phyloP scores from a whole-genome alignment of 495 filamentous ascomycete genomes.

The Usnea hakonensis region DNA sequence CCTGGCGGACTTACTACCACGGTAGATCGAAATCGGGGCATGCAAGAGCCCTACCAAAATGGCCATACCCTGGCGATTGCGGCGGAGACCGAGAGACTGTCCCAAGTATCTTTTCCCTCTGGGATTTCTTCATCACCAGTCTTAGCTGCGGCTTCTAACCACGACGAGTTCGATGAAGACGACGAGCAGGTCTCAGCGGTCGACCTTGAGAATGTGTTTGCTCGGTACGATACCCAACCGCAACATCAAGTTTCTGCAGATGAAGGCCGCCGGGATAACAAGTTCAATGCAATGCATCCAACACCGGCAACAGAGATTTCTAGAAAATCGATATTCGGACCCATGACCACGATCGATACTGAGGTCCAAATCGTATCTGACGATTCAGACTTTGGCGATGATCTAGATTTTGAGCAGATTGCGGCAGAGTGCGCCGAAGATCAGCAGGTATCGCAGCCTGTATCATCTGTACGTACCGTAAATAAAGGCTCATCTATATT shows the following conservation, averaged over 20 bases:
- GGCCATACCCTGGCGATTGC: background rate
- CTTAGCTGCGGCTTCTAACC: conserved; percentile 25
- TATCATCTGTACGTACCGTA: conserved; percentile 43
- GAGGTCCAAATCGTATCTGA: conserved; percentile 31
- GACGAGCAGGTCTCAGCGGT: conserved; percentile 41
- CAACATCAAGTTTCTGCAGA: background rate
- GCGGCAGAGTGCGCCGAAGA: conserved; percentile 44
- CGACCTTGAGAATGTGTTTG: conserved; percentile 49
- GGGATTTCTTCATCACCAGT: conserved; percentile 10
- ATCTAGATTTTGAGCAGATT: conserved; percentile 56
- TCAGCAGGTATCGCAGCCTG: conserved; percentile 14
- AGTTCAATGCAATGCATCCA: background rate
- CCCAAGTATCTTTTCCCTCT: conserved; percentile 2
- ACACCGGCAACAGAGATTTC: too few species aligned
- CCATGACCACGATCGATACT: conserved; percentile 3
- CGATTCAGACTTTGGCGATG: conserved; percentile 60
- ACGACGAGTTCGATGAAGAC: conserved; percentile 58
- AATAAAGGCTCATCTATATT: conserved; percentile 3
- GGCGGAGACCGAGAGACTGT: background rate
- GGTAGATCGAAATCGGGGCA: background rate
- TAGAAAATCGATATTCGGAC: background rate
- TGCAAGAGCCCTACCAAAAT: background rate
- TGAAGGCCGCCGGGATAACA: background rate
- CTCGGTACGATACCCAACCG: conserved; percentile 42
- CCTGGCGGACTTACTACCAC: background rate